These are phyloP conservation scores for Entoloma clypeatum DNA, from an alignment of 1,284 basidiomycete species.

Conservation along the genomic window DNA sequence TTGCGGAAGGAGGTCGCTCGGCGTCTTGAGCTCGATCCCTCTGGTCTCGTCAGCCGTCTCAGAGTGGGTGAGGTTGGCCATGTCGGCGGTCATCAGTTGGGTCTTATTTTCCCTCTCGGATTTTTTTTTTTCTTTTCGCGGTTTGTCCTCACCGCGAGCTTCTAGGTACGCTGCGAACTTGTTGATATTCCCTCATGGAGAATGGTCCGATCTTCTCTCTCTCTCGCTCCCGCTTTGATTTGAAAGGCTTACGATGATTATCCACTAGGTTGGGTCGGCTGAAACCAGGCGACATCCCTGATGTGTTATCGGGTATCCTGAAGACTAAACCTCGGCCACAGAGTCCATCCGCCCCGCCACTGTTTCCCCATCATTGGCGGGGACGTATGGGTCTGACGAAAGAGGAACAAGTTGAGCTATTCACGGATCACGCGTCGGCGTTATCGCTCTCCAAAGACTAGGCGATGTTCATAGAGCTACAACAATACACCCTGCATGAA, in stretches of 20 bases:
- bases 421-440: no score
- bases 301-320: constrained; percentile 49
- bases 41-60: constrained; percentile 26
- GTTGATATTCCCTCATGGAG: constrained; percentile 70
- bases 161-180: constrained; percentile 76
- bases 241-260: background rate
- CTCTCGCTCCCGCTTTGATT: constrained; percentile 2
- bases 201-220: constrained; percentile 55
- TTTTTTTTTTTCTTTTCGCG: constrained; percentile 4
- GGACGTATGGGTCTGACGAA: constrained; percentile 72
- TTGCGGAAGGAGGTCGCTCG: constrained; percentile 40
- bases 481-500: no score
- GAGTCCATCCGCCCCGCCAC: constrained; percentile 29
- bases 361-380: constrained; percentile 56
- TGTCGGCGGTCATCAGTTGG: constrained; percentile 81
- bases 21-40: constrained; percentile 25
- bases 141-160: constrained; percentile 11
- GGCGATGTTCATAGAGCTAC: no score
- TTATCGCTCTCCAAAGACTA: no score
- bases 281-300: constrained; percentile 50
- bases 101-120: constrained; percentile 32
- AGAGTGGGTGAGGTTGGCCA: constrained; percentile 69
- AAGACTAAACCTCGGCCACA: constrained; percentile 30
- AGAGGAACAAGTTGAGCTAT: constrained; percentile 53
- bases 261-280: constrained; percentile 57